A percentile compares a stretch with the other conserved stretches of the same genome.
phyloP scores from a whole-genome alignment of 2,329 filamentous ascomycete species.

The Aspergillus floridensis region DNA sequence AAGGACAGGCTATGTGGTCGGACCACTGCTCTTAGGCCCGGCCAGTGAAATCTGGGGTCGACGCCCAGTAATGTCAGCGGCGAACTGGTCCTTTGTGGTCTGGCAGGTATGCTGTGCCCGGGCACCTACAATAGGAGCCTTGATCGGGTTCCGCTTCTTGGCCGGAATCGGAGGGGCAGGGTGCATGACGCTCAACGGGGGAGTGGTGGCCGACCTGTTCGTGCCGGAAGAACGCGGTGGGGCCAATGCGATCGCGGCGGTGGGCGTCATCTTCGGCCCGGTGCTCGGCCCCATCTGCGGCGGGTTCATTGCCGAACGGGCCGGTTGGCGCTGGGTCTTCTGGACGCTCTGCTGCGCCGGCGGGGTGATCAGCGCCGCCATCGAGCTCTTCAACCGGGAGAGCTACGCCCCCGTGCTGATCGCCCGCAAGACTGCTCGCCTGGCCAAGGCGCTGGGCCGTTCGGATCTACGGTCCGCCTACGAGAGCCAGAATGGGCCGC shows the following conservation, averaged over 20 bases:
- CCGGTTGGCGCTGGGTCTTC: conserved; percentile 52
- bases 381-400: background rate
- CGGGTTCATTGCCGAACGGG: conserved; percentile 49
- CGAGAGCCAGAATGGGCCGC: too few relatives aligned
- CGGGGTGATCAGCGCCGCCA: conserved; percentile 27
- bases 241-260: background rate
- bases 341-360: conserved; percentile 48
- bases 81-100: too few relatives aligned
- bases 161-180: background rate
- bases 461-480: too few relatives aligned
- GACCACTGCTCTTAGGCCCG: too few relatives aligned
- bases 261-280: background rate
- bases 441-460: too few relatives aligned
- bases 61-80: too few relatives aligned
- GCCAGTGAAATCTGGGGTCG: too few relatives aligned
- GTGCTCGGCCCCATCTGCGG: conserved; percentile 23
- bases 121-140: background rate
- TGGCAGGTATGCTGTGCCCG: background rate
- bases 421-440: too few relatives aligned
- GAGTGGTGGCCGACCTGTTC: background rate
- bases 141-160: background rate
- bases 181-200: background rate
- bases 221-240: background rate
- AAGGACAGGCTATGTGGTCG: too few relatives aligned
- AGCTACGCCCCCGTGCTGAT: too few relatives aligned